A percentile compares a stretch with the other conserved stretches of the same genome.
These are phyloP conservation scores for Phytophthora aleatoria DNA, from an alignment of 352 stramenopile genomes.

Conservation along the genomic window DNA sequence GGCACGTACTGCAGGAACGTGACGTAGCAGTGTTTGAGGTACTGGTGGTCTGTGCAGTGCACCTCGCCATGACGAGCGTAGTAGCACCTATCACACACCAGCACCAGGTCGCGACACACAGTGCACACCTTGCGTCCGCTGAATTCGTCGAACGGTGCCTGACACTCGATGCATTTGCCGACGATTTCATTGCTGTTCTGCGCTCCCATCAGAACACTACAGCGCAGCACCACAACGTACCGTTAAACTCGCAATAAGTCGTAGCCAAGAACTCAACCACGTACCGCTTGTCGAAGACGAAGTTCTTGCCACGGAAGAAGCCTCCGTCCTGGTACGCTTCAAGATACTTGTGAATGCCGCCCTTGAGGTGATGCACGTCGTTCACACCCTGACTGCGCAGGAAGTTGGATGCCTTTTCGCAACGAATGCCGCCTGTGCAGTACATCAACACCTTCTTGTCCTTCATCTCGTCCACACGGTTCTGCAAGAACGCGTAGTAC, in stretches of 20 bases:
- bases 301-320: constrained; percentile 82
- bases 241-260: not conserved
- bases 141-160: constrained; percentile 59
- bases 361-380: constrained; percentile 71
- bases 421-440: constrained; percentile 78
- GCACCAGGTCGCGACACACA: constrained; percentile 71
- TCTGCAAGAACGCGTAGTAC: constrained; percentile 71
- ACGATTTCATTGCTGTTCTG: constrained; percentile 65
- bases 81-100: constrained; percentile 74
- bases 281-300: constrained; percentile 83
- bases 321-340: constrained; percentile 61
- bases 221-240: constrained; percentile 2
- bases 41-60: constrained; percentile 76
- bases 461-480: constrained; percentile 65
- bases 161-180: constrained; percentile 75
- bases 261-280: constrained; percentile 8
- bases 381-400: constrained; percentile 58
- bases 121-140: constrained; percentile 74
- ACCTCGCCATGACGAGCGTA: constrained; percentile 61
- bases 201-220: constrained; percentile 63
- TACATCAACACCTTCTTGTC: constrained; percentile 82
- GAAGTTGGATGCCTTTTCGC: constrained; percentile 79
- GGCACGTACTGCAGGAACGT: constrained; percentile 76
- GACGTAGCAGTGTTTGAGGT: constrained; percentile 73
- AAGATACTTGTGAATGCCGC: constrained; percentile 80